Conservation (phyloP, 169 alveolate species). For the Plasmodium billcollinsi region DNA sequence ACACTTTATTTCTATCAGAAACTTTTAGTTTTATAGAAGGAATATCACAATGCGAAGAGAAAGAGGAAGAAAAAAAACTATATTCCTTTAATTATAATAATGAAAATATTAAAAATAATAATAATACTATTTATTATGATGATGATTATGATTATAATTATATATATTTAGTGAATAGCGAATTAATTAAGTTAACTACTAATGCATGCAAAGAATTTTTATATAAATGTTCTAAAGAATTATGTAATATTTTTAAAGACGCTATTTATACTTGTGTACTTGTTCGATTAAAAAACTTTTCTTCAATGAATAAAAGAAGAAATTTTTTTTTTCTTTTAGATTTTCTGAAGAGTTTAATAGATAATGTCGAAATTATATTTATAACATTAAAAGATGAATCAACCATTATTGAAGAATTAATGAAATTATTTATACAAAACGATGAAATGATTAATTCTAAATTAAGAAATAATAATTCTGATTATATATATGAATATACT, state of each 20-base stretch:
- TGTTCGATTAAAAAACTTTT: slow-evolving; percentile 61
- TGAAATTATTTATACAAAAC: slow-evolving; percentile 39
- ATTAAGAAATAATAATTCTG: no score
- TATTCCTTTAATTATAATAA: slow-evolving; percentile 8
- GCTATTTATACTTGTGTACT: slow-evolving; percentile 75
- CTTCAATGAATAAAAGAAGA: slow-evolving; percentile 33
- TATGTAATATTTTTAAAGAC: slow-evolving; percentile 61
- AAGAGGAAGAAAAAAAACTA: background rate
- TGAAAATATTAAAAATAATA: background rate
- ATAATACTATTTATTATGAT: slow-evolving; percentile 8
- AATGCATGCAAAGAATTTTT: slow-evolving; percentile 77
- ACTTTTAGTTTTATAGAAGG: slow-evolving; percentile 66
- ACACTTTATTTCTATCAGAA: slow-evolving; percentile 66
- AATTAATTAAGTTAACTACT: slow-evolving; percentile 60
- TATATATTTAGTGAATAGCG: slow-evolving; percentile 38
- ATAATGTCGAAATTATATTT: slow-evolving; percentile 37
- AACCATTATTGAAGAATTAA: slow-evolving; percentile 53
- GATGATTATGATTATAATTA: slow-evolving; percentile 40
- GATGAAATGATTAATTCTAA: slow-evolving; percentile 7
- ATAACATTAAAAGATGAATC: slow-evolving; percentile 61
- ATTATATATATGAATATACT: no score
- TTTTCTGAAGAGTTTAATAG: slow-evolving; percentile 53
- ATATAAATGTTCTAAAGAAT: slow-evolving; percentile 50
- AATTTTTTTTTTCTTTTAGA: slow-evolving; percentile 53
- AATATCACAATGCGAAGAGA: slow-evolving; percentile 1